Conservation (phyloP, 2,329 filamentous ascomycete genomes). For the Fusarium duplospermum region DNA sequence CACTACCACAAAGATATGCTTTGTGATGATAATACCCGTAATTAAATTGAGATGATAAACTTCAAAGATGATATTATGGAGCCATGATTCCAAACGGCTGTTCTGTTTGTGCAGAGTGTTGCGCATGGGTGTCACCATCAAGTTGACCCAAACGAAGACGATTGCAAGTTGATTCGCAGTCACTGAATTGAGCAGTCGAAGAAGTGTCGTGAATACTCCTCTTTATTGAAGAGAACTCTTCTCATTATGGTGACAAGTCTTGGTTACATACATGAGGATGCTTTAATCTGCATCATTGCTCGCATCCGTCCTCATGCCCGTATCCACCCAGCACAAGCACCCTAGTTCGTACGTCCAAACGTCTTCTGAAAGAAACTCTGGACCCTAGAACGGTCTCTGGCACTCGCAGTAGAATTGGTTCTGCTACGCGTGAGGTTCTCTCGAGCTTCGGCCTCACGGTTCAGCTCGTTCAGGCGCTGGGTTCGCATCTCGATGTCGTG, state of each 20-base stretch:
- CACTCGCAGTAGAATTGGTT: neutral
- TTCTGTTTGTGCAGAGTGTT: neutral
- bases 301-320: neutral
- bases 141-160: neutral
- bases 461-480: neutral
- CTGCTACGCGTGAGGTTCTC: neutral
- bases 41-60: neutral
- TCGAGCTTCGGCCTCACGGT: constrained; percentile 1
- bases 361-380: constrained; percentile 14
- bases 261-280: neutral
- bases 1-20: neutral
- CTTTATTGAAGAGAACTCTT: neutral
- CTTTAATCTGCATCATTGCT: neutral
- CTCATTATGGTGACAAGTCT: neutral
- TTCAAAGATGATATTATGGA: neutral
- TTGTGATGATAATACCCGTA: neutral
- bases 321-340: neutral
- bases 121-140: neutral
- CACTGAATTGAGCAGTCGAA: neutral
- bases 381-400: neutral
- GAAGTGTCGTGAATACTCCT: neutral
- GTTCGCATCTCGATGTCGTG: constrained; percentile 21
- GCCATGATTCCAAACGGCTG: too few relatives aligned
- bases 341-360: constrained; percentile 7
- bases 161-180: neutral